These are phyloP conservation scores for Teratosphaeria epicoccoides DNA, from an alignment of 2,329 filamentous ascomycete species.

Conservation along the genomic window DNA sequence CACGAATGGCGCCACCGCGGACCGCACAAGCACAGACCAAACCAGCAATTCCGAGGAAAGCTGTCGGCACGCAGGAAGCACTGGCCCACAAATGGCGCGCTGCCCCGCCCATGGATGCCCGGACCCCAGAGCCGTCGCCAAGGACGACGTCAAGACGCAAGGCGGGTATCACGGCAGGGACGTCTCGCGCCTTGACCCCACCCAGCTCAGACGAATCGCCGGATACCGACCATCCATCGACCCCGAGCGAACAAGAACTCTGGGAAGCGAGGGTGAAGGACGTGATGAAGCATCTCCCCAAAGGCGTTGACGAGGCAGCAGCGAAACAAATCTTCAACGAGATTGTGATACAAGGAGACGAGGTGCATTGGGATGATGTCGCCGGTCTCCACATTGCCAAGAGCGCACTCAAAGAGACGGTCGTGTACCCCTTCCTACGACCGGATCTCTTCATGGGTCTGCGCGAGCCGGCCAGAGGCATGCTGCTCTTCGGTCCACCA, in stretches of 20 bases:
- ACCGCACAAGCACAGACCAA: conserved; percentile 15
- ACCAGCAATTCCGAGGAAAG: conserved; percentile 26
- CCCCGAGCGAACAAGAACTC: conserved; percentile 19
- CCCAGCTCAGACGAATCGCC: conserved; percentile 33
- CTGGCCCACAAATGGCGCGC: conserved; percentile 8
- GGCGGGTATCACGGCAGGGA: conserved; percentile 12
- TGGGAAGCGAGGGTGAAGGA: conserved; percentile 12
- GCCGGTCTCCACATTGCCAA: conserved; percentile 86
- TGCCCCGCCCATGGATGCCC: conserved; percentile 9
- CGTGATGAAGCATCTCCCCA: conserved; percentile 67
- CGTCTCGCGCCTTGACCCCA: conserved; percentile 30
- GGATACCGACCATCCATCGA: conserved; percentile 29
- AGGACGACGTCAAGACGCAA: conserved; percentile 16
- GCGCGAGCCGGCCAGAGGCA: conserved; percentile 84
- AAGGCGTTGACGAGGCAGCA: conserved; percentile 68
- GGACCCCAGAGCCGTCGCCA: conserved; percentile 11
- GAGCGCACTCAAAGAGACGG: conserved; percentile 82
- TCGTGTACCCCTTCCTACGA: conserved; percentile 91
- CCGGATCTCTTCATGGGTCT: conserved; percentile 94
- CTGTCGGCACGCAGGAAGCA: conserved; percentile 17
- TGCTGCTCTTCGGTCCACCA: conserved; percentile 91
- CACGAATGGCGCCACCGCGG: conserved; percentile 11
- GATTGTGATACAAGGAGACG: conserved; percentile 86
- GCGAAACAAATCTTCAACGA: conserved; percentile 93
- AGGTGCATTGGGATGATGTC: conserved; percentile 90